Evolutionary conservation across 2,329 filamentous ascomycete genomes (phyloP).

Genomic region (Clonostachys chloroleuca): DNA sequence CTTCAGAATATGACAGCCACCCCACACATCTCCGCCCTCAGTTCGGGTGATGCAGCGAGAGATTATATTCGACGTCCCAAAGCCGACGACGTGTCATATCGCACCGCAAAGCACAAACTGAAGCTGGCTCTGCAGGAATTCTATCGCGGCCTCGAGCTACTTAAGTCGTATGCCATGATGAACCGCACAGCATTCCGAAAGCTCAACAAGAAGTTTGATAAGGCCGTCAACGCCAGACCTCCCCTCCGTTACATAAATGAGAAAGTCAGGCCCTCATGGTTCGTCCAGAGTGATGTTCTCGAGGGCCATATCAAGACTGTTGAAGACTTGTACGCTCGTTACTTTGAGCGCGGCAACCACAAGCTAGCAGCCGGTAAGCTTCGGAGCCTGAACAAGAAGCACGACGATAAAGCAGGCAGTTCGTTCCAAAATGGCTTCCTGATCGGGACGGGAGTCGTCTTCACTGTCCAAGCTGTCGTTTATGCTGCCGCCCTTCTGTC

Average conservation of each 20-base stretch:
- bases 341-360: conserved; percentile 90
- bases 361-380: conserved; percentile 89
- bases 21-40: conserved; percentile 28
- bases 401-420: conserved; percentile 48
- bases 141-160: conserved; percentile 83
- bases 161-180: conserved; percentile 86
- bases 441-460: conserved; percentile 63
- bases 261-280: conserved; percentile 85
- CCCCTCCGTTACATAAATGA: conserved; percentile 82
- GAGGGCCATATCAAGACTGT: conserved; percentile 76
- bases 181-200: conserved; percentile 95
- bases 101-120: conserved; percentile 83
- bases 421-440: conserved; percentile 61
- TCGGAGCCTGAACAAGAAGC: conserved; percentile 62
- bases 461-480: conserved; percentile 61
- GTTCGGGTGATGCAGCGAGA: conserved; percentile 24
- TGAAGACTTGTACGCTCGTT: conserved; percentile 89
- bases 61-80: conserved; percentile 48
- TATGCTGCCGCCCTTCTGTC: conserved; percentile 52
- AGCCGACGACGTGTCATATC: conserved; percentile 66
- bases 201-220: conserved; percentile 99
- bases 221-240: conserved; percentile 74
- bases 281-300: conserved; percentile 82
- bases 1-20: conserved; percentile 50
- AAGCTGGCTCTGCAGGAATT: conserved; percentile 90